phyloP scores from a whole-genome alignment of 106 monocot species.

The Dactylorhiza incarnata region DNA sequence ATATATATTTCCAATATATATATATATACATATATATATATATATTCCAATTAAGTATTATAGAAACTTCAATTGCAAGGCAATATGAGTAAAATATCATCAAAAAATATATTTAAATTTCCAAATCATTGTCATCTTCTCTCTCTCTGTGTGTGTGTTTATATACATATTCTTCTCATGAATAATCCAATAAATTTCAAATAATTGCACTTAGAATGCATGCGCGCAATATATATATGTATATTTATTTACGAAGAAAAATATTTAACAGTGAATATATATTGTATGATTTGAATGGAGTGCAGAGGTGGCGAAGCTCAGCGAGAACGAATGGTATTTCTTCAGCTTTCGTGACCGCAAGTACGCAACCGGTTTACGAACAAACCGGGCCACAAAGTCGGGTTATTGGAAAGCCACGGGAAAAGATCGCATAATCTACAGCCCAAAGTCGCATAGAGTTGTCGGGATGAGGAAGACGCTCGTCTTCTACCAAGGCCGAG shows the following conservation, averaged over 20 bases:
- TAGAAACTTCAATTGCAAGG: too few species aligned
- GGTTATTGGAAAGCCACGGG: conserved; percentile 31
- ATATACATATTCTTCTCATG: too few species aligned
- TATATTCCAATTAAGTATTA: too few species aligned
- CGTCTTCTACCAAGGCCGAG: conserved; percentile 23
- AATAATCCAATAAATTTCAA: too few species aligned
- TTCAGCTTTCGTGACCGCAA: conserved; percentile 29
- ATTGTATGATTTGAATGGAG: background rate
- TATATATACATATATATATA: too few species aligned
- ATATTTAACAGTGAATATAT: background rate
- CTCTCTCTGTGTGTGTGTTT: too few species aligned
- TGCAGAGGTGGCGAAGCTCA: conserved; percentile 20
- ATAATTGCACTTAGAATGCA: too few species aligned
- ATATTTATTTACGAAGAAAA: too few species aligned
- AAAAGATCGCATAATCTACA: conserved; percentile 16
- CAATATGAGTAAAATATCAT: too few species aligned
- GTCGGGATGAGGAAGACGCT: conserved; percentile 28
- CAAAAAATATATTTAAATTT: too few species aligned
- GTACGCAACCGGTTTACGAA: conserved; percentile 13
- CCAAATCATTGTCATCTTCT: too few species aligned
- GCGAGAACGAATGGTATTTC: conserved; percentile 24
- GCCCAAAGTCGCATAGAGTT: background rate
- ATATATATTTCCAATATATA: background rate
- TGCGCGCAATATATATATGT: too few species aligned
- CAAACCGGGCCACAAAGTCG: conserved; percentile 19